Evolutionary conservation across 2,329 filamentous ascomycete genomes (phyloP).

Genomic region (Beauveria rudraprayagi): DNA sequence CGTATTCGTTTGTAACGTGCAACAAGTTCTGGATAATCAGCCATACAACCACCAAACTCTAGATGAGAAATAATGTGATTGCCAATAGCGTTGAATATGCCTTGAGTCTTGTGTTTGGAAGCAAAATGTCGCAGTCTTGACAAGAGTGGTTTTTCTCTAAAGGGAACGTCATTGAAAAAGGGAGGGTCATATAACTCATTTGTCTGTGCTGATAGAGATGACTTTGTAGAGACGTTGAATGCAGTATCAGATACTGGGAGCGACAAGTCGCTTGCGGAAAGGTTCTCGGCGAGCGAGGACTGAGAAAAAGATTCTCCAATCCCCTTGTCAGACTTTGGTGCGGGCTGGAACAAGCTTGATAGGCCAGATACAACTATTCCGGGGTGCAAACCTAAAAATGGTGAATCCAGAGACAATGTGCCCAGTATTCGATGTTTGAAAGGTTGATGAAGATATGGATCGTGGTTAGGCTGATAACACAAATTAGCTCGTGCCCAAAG

Average conservation of each 20-base stretch:
- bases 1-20: constrained; percentile 62
- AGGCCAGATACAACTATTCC: constrained; percentile 78
- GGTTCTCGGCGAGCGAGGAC: constrained; percentile 10
- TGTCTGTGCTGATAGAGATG: constrained; percentile 10
- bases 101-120: constrained; percentile 67
- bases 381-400: constrained; percentile 81
- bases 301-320: neutral
- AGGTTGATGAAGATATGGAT: constrained; percentile 26
- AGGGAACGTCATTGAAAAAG: constrained; percentile 65
- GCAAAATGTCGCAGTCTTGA: constrained; percentile 66
- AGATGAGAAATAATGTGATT: constrained; percentile 71
- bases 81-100: constrained; percentile 60
- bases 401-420: constrained; percentile 74
- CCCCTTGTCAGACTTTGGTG: constrained; percentile 20
- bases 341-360: constrained; percentile 61
- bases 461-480: constrained; percentile 25
- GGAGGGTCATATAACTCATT: constrained; percentile 68
- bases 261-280: neutral
- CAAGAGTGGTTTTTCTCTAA: constrained; percentile 62
- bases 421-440: constrained; percentile 73
- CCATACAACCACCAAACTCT: constrained; percentile 74
- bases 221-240: constrained; percentile 11
- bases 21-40: constrained; percentile 65
- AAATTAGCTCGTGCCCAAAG: neutral
- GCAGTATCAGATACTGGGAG: neutral